Evolutionary conservation across 495 filamentous ascomycete species (phyloP).

Genomic region (Eremomyces bilateralis): DNA sequence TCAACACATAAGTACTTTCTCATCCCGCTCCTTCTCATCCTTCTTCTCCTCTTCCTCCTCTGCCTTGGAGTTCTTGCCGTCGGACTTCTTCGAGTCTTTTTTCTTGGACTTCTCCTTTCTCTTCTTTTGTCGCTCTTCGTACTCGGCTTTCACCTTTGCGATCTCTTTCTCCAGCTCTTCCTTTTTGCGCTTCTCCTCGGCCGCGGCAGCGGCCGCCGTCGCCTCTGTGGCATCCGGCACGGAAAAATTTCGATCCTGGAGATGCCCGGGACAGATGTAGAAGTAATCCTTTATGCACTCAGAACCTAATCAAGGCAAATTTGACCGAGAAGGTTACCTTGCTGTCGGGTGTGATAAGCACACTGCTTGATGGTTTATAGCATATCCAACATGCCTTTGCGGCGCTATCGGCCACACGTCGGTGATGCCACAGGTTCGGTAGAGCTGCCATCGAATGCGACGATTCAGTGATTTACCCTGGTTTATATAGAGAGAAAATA

Average conservation of each 20-base stretch:
- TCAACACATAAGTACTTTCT: slow-evolving; percentile 13
- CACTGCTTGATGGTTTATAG: slow-evolving; percentile 68
- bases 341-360: slow-evolving; percentile 75
- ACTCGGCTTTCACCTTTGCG: slow-evolving; percentile 58
- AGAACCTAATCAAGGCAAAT: not conserved
- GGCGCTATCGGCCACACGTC: slow-evolving; percentile 65
- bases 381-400: slow-evolving; percentile 76
- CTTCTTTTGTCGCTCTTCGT: slow-evolving; percentile 57
- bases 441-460: too few relatives aligned
- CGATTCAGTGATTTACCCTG: too few relatives aligned
- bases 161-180: slow-evolving; percentile 22
- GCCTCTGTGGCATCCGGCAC: slow-evolving; percentile 59
- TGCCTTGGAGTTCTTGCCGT: slow-evolving; percentile 12
- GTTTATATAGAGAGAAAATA: too few relatives aligned
- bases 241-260: slow-evolving; percentile 68
- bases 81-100: slow-evolving; percentile 18
- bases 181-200: slow-evolving; percentile 17
- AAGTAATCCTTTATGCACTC: slow-evolving; percentile 57
- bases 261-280: slow-evolving; percentile 66
- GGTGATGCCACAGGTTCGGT: slow-evolving; percentile 73
- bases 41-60: slow-evolving; percentile 10
- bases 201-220: slow-evolving; percentile 32
- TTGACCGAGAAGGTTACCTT: slow-evolving; percentile 36
- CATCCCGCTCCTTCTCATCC: slow-evolving; percentile 30
- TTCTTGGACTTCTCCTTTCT: slow-evolving; percentile 37